Percentiles rank a stretch among this genome's conserved stretches.
These are phyloP conservation scores for Hypericum perforatum DNA, from an alignment of 345 rosid species.

Conservation along the genomic window DNA sequence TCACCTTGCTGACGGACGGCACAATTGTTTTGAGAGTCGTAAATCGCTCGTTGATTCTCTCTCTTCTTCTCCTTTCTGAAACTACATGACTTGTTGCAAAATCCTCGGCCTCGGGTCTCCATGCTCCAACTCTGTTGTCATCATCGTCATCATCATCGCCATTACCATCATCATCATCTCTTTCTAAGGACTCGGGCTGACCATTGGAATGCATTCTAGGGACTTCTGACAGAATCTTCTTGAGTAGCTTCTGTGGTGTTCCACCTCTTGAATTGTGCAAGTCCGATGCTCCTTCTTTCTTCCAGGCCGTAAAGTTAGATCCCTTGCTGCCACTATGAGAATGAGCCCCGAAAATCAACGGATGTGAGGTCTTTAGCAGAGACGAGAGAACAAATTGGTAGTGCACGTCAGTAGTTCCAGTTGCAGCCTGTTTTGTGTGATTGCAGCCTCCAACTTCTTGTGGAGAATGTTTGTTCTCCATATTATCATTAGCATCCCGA, in stretches of 20 bases:
- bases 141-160: not conserved
- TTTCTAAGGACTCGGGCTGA: slow-evolving; percentile 29
- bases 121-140: slow-evolving; percentile 22
- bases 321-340: slow-evolving; percentile 31
- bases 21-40: slow-evolving; percentile 50
- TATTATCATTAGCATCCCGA: slow-evolving; percentile 27
- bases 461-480: slow-evolving; percentile 17
- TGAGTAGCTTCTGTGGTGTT: slow-evolving; percentile 46
- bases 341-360: slow-evolving; percentile 39
- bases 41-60: slow-evolving; percentile 46
- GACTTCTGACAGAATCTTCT: slow-evolving; percentile 66
- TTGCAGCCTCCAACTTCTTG: slow-evolving; percentile 37
- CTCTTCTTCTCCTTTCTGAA: slow-evolving; percentile 42
- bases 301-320: slow-evolving; percentile 65
- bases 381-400: slow-evolving; percentile 55
- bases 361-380: slow-evolving; percentile 52
- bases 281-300: slow-evolving; percentile 22
- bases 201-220: slow-evolving; percentile 44
- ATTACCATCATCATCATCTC: no score
- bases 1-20: slow-evolving; percentile 70
- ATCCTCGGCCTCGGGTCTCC: slow-evolving; percentile 44
- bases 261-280: slow-evolving; percentile 14
- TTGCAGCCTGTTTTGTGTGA: slow-evolving; percentile 20
- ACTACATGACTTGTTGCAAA: slow-evolving; percentile 25
- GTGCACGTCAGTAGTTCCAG: slow-evolving; percentile 44